These are phyloP conservation scores for Pythium periplocum DNA, from an alignment of 352 stramenopile species.

Conservation along the genomic window DNA sequence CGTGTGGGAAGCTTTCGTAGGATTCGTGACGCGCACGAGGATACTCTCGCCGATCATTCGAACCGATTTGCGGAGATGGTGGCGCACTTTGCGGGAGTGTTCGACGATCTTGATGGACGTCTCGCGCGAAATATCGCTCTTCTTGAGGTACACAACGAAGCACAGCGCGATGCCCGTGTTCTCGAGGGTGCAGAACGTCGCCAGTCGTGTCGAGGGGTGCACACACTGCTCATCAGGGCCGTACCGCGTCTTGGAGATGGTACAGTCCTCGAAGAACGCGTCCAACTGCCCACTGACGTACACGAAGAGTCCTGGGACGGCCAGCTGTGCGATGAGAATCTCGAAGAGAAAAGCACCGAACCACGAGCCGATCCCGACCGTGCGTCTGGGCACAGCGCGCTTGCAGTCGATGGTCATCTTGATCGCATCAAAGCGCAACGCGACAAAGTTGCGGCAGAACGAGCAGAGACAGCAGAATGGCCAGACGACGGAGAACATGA, in stretches of 20 bases:
- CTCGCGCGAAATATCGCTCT: slow-evolving; percentile 45
- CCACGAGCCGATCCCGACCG: slow-evolving; percentile 53
- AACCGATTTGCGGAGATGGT: slow-evolving; percentile 52
- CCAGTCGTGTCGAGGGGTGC: slow-evolving; percentile 18
- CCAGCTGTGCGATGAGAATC: slow-evolving; percentile 36
- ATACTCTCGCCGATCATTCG: slow-evolving; percentile 55
- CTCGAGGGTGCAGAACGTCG: slow-evolving; percentile 39
- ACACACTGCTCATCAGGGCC: slow-evolving; percentile 22
- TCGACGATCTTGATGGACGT: slow-evolving; percentile 51
- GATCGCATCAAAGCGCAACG: slow-evolving; percentile 54
- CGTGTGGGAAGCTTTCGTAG: not conserved
- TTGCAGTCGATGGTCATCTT: slow-evolving; percentile 69
- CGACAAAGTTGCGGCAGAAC: slow-evolving; percentile 42
- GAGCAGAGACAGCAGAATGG: slow-evolving; percentile 54
- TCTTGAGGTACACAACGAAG: slow-evolving; percentile 49
- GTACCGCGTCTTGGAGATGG: slow-evolving; percentile 31
- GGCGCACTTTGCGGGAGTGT: slow-evolving; percentile 42
- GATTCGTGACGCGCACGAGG: slow-evolving; percentile 17
- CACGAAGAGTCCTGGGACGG: slow-evolving; percentile 53
- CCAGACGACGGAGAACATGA: slow-evolving; percentile 66
- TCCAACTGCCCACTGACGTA: slow-evolving; percentile 61
- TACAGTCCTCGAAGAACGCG: slow-evolving; percentile 35
- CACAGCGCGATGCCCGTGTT: slow-evolving; percentile 44
- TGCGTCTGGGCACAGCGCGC: slow-evolving; percentile 36
- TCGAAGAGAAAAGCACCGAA: slow-evolving; percentile 50